A percentile compares a stretch with the other conserved stretches of the same genome.
Conservation (phyloP, 768 basidiomycete species). For the Mycena metata region DNA sequence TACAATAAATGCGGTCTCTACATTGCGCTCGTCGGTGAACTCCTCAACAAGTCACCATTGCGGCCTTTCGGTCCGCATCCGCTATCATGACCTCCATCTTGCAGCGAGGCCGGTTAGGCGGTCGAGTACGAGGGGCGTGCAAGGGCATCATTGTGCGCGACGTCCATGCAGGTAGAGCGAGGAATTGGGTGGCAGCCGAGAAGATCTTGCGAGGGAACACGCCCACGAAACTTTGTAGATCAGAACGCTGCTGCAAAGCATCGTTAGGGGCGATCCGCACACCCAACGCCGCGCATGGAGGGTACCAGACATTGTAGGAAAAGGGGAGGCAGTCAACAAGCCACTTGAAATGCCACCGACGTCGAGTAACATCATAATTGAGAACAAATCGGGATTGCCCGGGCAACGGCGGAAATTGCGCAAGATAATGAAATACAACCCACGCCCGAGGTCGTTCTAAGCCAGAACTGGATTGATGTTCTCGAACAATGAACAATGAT, state of each 20-base stretch:
- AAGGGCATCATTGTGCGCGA: background rate
- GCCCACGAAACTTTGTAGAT: background rate
- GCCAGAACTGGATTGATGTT: background rate
- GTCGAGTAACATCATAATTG: background rate
- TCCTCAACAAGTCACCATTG: constrained; percentile 26
- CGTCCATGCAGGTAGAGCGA: constrained; percentile 14
- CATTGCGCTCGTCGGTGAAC: constrained; percentile 8
- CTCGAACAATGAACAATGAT: constrained; percentile 2
- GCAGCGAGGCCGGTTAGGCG: background rate
- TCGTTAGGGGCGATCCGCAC: background rate
- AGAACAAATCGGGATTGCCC: background rate
- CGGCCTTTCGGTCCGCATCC: constrained; percentile 34
- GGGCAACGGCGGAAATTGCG: background rate
- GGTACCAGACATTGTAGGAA: too few relatives aligned
- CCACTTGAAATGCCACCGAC: background rate
- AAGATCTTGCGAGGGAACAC: constrained; percentile 14
- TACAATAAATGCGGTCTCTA: constrained; percentile 10
- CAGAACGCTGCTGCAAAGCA: background rate
- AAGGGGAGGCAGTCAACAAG: too few relatives aligned
- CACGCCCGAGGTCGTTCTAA: background rate
- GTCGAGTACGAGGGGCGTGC: constrained; percentile 10
- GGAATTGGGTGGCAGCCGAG: constrained; percentile 11
- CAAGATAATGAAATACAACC: background rate
- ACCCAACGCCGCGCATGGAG: too few relatives aligned
- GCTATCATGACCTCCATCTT: constrained; percentile 19